Conservation (phyloP, 306 rosid genomes). For the barrel medic (Medicago truncatula) region MtrunA17r5.0-ANR NC_053049.1:36149501-36150000, state of each 20-base stretch:
- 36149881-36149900: slow-evolving; percentile 14
- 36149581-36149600: slow-evolving; percentile 37
- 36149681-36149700: neutral
- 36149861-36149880: neutral
- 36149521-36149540: slow-evolving; percentile 50
- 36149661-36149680: slow-evolving; percentile 1
- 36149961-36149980: neutral
- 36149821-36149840: neutral
- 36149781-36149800: neutral
- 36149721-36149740: slow-evolving; percentile 2
- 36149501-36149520: slow-evolving; percentile 42
- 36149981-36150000: slow-evolving; percentile 27
- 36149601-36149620: slow-evolving; percentile 16
- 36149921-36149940: neutral
- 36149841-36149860: neutral
- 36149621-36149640: neutral
- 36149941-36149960: neutral
- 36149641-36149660: neutral
- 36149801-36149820: slow-evolving; percentile 4
- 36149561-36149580: slow-evolving; percentile 71
- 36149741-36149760: neutral
- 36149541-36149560: slow-evolving; percentile 68
- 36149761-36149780: neutral
- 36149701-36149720: neutral
- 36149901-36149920: slow-evolving; percentile 15